These are phyloP conservation scores for Fusarium staphyleae DNA, from an alignment of 2,329 filamentous ascomycete genomes.

Conservation along the genomic window DNA sequence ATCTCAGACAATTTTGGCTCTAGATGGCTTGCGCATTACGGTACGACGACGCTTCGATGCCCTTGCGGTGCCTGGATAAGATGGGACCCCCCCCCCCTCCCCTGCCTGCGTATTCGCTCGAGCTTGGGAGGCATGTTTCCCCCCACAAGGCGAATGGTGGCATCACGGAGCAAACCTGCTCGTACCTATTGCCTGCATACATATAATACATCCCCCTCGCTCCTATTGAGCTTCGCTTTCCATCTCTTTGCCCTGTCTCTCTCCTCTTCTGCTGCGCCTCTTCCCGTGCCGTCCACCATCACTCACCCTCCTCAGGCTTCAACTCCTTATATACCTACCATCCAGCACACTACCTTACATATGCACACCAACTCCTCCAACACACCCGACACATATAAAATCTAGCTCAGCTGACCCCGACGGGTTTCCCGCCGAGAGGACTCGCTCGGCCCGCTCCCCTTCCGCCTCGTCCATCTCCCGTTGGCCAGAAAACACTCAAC, in stretches of 20 bases:
- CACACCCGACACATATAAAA: conserved; percentile 1
- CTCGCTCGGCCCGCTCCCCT: conserved; percentile 9
- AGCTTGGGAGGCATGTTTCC: conserved; percentile 10
- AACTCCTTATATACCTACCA: conserved; percentile 17
- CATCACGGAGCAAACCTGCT: conserved; percentile 14
- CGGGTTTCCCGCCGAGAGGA: conserved; percentile 22
- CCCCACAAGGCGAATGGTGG: conserved; percentile 23
- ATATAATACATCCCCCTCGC: conserved; percentile 20
- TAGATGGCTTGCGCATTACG: conserved; percentile 14
- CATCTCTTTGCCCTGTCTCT: neutral
- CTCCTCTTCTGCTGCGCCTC: neutral
- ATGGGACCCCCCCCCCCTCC: conserved; percentile 5
- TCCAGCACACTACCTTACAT: conserved; percentile 24
- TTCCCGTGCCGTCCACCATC: conserved; percentile 6
- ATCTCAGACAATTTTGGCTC: conserved; percentile 31
- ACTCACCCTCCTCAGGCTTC: conserved; percentile 21
- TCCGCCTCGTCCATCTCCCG: conserved; percentile 23
- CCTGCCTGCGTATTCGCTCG: conserved; percentile 27
- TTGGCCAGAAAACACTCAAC: conserved; percentile 19
- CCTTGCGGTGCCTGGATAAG: conserved; percentile 30
- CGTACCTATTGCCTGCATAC: conserved; percentile 22
- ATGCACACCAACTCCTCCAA: conserved; percentile 16
- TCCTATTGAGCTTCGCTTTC: conserved; percentile 5
- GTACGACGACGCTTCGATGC: neutral
- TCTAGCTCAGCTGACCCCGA: conserved; percentile 27